A percentile compares a stretch with the other conserved stretches of the same genome.
Evolutionary conservation across 345 rosid species (phyloP).

Genomic region (Lepidium didymum): DNA sequence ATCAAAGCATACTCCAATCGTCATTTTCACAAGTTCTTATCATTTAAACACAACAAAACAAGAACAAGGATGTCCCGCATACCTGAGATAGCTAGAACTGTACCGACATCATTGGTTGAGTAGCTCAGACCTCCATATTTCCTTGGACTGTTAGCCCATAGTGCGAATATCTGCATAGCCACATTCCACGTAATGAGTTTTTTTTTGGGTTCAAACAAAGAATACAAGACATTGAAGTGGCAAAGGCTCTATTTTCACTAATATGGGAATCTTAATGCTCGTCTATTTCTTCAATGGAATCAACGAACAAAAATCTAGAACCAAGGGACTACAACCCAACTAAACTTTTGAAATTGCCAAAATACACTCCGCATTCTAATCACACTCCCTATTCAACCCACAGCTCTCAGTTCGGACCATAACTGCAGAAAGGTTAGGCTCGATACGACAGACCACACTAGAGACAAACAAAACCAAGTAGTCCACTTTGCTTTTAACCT

Average conservation of each 20-base stretch:
- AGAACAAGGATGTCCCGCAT: not conserved
- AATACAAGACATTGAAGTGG: not conserved
- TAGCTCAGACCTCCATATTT: conserved; percentile 65
- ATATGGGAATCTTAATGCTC: not conserved
- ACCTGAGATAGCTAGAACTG: conserved; percentile 79
- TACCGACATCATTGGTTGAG: conserved; percentile 64
- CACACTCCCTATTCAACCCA: not conserved
- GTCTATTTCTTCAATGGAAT: not conserved
- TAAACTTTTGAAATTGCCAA: not conserved
- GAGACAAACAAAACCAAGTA: not conserved
- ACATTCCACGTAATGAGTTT: conserved; percentile 5
- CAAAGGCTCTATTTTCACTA: not conserved
- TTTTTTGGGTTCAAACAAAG: not conserved
- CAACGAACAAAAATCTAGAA: not conserved
- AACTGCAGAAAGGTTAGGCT: not conserved
- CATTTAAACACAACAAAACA: not conserved
- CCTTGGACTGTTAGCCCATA: conserved; percentile 88
- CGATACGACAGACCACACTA: not conserved
- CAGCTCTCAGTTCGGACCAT: not conserved
- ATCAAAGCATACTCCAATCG: not conserved
- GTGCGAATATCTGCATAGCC: conserved; percentile 56
- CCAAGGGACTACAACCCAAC: not conserved
- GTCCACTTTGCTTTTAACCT: too few species aligned
- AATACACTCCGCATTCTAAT: not conserved
- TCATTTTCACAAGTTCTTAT: not conserved